These are phyloP conservation scores for Apiotrichum akiyoshidainum DNA, from an alignment of 1,284 basidiomycete species.

Conservation along the genomic window DNA sequence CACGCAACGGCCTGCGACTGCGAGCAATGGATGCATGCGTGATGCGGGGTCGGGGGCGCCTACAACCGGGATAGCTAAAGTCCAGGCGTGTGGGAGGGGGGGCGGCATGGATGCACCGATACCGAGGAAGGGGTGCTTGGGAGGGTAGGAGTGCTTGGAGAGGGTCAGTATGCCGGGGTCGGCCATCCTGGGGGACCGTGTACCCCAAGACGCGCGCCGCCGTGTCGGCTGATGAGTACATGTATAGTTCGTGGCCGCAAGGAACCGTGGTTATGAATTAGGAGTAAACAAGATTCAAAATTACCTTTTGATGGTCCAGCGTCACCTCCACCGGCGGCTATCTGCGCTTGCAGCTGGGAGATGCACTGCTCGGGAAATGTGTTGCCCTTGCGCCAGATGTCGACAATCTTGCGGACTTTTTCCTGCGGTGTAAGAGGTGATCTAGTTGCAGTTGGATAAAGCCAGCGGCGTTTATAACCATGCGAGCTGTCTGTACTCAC, in stretches of 20 bases:
- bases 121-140: background rate
- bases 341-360: conserved; percentile 21
- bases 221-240: background rate
- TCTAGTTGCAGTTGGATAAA: too few relatives aligned
- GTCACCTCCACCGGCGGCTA: conserved; percentile 4
- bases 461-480: too few relatives aligned
- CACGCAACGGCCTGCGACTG: background rate
- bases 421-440: conserved; percentile 60
- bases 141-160: background rate
- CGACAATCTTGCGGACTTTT: conserved; percentile 88
- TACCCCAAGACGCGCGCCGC: background rate
- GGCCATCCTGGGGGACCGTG: background rate
- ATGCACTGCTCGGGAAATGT: conserved; percentile 67
- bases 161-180: background rate
- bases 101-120: background rate
- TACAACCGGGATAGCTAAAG: conserved; percentile 16
- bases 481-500: conserved; percentile 59
- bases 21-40: conserved; percentile 19
- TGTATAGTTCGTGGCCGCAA: too few relatives aligned
- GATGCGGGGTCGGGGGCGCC: conserved; percentile 11
- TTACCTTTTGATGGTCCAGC: conserved; percentile 18
- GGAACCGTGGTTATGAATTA: background rate
- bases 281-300: conserved; percentile 1
- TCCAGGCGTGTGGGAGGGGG: conserved; percentile 2
- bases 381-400: conserved; percentile 84